phyloP scores from a whole-genome alignment of 2,329 filamentous ascomycete genomes.

The Alternaria viburni region DNA sequence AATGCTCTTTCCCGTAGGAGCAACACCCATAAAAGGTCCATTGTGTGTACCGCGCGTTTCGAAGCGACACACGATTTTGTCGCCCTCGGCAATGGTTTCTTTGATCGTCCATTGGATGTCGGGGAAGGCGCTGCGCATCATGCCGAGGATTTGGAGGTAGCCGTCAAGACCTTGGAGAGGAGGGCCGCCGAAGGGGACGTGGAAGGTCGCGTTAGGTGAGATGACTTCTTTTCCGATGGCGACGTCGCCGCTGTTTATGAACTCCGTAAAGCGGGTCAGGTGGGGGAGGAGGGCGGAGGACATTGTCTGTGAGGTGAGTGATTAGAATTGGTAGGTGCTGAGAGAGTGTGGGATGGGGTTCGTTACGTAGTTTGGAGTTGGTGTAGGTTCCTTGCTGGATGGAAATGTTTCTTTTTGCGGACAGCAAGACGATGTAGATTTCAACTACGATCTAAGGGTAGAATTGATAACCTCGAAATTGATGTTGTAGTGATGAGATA shows the following conservation, averaged over 20 bases:
- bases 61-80: neutral
- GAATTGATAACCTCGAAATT: no score
- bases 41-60: slow-evolving; percentile 2
- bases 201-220: neutral
- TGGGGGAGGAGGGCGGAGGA: neutral
- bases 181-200: neutral
- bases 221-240: neutral
- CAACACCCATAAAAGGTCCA: neutral
- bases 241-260: neutral
- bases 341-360: neutral
- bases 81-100: slow-evolving; percentile 5
- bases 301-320: neutral
- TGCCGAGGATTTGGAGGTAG: slow-evolving; percentile 1
- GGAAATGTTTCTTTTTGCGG: no score
- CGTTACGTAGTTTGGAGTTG: no score
- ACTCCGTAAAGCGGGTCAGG: neutral
- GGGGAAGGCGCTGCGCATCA: slow-evolving; percentile 1
- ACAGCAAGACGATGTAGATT: no score
- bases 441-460: no score
- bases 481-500: no score
- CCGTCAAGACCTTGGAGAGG: neutral
- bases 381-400: no score
- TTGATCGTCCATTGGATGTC: slow-evolving; percentile 2
- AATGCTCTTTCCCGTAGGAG: neutral
- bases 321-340: neutral